phyloP scores from a whole-genome alignment of 2,329 filamentous ascomycete species.

The Trichoderma arundinaceum region DNA sequence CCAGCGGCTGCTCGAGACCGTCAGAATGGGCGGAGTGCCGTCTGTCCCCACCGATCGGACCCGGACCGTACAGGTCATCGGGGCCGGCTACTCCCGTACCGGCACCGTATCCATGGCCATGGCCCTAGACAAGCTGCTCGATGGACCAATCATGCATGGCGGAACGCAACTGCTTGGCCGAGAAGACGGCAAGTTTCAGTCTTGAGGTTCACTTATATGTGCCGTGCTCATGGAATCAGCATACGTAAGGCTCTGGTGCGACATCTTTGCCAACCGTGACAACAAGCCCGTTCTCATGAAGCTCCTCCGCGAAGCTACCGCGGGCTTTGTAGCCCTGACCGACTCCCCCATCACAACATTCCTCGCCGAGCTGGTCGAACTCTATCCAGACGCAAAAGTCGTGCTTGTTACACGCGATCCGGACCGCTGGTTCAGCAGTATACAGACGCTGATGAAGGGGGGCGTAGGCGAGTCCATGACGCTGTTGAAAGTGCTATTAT shows the following conservation, averaged over 20 bases:
- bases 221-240: constrained; percentile 4
- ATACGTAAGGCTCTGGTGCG: constrained; percentile 32
- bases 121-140: constrained; percentile 54
- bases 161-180: constrained; percentile 49
- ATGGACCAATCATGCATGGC: constrained; percentile 56
- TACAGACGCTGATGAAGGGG: constrained; percentile 30
- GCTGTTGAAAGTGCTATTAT: constrained; percentile 28
- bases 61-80: constrained; percentile 49
- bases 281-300: constrained; percentile 40
- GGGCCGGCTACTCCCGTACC: constrained; percentile 49
- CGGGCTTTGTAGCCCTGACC: constrained; percentile 54
- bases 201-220: too few species aligned
- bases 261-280: constrained; percentile 28
- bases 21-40: constrained; percentile 39
- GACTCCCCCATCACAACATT: constrained; percentile 52
- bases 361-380: constrained; percentile 52
- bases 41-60: constrained; percentile 43
- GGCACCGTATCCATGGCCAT: constrained; percentile 51
- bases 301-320: constrained; percentile 45
- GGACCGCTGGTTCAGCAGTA: constrained; percentile 46
- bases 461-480: not conserved
- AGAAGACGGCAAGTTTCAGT: constrained; percentile 42
- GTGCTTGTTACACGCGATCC: constrained; percentile 49
- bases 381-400: constrained; percentile 57
- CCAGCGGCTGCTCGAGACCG: not conserved